These are phyloP conservation scores for Pichia manshurica DNA, from an alignment of 805 yeast genomes.

Conservation along the genomic window DNA sequence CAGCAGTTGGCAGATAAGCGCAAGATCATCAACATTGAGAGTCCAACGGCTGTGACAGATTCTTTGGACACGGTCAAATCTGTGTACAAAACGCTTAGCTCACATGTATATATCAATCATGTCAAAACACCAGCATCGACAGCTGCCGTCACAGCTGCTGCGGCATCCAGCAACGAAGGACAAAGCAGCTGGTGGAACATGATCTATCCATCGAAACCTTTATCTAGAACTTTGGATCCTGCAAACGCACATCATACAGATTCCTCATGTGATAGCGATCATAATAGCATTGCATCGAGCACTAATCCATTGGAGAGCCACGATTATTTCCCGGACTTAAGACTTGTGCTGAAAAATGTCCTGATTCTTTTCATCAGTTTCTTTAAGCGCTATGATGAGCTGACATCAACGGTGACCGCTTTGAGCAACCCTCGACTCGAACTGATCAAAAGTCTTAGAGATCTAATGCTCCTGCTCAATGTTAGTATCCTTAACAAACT, in stretches of 20 bases:
- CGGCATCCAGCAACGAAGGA: slow-evolving; percentile 4
- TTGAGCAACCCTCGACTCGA: neutral
- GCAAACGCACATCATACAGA: neutral
- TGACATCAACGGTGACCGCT: neutral
- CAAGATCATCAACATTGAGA: neutral
- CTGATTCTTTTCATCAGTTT: slow-evolving; percentile 23
- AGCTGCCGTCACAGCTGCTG: slow-evolving; percentile 6
- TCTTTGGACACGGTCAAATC: neutral
- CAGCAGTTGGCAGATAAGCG: slow-evolving; percentile 18
- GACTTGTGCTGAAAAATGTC: slow-evolving; percentile 27
- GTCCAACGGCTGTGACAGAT: neutral
- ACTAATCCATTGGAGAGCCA: slow-evolving; percentile 12
- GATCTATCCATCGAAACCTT: neutral
- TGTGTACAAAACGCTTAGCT: slow-evolving; percentile 15
- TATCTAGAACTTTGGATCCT: slow-evolving; percentile 5
- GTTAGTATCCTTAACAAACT: slow-evolving; percentile 27
- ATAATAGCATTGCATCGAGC: slow-evolving; percentile 3
- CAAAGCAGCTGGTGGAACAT: slow-evolving; percentile 10
- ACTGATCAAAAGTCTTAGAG: slow-evolving; percentile 10
- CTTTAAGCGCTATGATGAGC: slow-evolving; percentile 15
- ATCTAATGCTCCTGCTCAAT: slow-evolving; percentile 24
- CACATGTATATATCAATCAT: slow-evolving; percentile 27
- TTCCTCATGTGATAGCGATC: neutral
- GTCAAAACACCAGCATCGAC: slow-evolving; percentile 9
- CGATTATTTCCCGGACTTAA: slow-evolving; percentile 25